Evolutionary conservation across 192 early-diverging fungal genomes (phyloP).

Genomic region (Linnemannia exigua): DNA sequence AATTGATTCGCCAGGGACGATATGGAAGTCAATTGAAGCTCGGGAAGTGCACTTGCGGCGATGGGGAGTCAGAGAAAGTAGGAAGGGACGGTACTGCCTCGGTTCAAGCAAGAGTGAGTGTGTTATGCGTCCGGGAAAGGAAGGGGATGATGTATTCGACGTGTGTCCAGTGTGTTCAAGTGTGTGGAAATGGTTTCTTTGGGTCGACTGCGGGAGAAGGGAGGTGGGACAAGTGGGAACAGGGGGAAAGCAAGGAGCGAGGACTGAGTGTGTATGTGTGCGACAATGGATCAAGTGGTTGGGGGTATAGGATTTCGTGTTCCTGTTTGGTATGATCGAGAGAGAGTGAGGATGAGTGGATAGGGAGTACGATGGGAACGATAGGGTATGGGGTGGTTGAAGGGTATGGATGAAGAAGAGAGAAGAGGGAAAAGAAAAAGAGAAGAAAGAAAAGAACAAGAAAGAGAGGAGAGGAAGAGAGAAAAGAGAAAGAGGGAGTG

Average conservation of each 20-base stretch:
- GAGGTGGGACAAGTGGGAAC: background rate
- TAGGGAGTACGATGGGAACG: background rate
- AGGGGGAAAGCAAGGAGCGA: conserved; percentile 3
- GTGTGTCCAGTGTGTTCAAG: background rate
- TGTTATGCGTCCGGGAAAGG: background rate
- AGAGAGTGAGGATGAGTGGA: background rate
- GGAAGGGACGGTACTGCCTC: no score
- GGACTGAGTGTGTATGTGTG: background rate
- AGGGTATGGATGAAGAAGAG: background rate
- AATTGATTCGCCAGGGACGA: background rate
- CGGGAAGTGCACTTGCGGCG: no score
- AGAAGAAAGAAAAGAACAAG: background rate
- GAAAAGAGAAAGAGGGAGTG: background rate
- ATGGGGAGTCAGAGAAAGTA: background rate
- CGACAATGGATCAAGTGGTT: background rate
- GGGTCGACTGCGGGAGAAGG: background rate
- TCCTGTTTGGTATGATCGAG: conserved; percentile 4
- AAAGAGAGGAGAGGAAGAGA: conserved; percentile 9
- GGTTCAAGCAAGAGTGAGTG: no score
- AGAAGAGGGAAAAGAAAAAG: conserved; percentile 3
- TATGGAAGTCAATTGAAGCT: background rate
- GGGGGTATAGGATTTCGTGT: background rate
- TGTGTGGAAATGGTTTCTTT: background rate
- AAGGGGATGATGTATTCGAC: background rate
- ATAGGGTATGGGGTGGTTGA: background rate